Conservation (phyloP, 106 monocot species). For the Dioscorea dumetorum region DNA sequence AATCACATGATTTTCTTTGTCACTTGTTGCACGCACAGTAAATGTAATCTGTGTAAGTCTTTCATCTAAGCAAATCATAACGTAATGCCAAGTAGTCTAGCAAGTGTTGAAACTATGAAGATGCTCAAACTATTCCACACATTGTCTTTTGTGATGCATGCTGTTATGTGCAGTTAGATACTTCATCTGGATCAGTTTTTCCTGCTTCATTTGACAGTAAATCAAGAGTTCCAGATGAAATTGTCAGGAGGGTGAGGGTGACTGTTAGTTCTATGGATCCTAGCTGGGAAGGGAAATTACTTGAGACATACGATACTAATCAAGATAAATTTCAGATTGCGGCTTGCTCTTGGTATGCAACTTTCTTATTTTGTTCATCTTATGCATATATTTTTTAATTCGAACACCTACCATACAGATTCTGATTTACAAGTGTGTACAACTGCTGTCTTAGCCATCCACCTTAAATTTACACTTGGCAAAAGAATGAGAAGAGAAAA, state of each 20-base stretch:
- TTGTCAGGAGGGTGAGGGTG: conserved; percentile 75
- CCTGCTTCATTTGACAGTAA: conserved; percentile 64
- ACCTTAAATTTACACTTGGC: background rate
- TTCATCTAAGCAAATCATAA: background rate
- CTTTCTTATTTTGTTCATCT: background rate
- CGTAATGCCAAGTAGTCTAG: background rate
- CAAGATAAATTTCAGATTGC: conserved; percentile 63
- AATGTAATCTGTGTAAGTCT: background rate
- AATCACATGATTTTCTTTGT: background rate
- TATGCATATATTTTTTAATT: background rate
- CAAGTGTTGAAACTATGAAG: background rate
- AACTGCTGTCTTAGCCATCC: background rate
- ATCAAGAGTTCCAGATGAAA: conserved; percentile 86
- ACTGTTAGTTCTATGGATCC: conserved; percentile 56
- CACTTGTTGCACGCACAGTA: background rate
- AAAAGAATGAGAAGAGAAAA: background rate
- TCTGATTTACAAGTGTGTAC: background rate
- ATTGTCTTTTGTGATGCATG: background rate
- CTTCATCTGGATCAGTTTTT: conserved; percentile 51
- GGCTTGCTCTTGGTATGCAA: conserved; percentile 61
- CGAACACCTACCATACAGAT: background rate
- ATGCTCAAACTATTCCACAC: background rate
- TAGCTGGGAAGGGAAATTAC: conserved; percentile 48
- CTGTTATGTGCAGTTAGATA: conserved; percentile 45
- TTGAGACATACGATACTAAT: conserved; percentile 81